Conservation (phyloP, 1,284 basidiomycete genomes). For the Pyrrhoderma noxium region DNA sequence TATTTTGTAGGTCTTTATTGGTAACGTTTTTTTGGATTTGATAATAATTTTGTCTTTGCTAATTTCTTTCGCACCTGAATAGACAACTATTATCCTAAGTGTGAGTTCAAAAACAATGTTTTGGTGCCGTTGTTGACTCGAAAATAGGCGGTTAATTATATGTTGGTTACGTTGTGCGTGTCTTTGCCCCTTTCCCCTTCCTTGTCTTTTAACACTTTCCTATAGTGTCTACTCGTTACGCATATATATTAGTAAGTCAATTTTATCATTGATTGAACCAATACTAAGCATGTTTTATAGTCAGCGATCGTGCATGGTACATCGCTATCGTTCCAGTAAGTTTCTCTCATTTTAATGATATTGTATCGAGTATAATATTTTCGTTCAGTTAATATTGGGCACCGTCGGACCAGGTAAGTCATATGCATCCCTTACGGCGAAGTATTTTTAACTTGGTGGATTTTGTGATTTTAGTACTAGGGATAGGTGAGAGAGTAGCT, state of each 20-base stretch:
- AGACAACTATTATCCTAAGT: not conserved
- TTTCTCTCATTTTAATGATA: not conserved
- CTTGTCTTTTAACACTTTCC: too few relatives aligned
- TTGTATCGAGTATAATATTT: not conserved
- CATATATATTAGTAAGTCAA: not conserved
- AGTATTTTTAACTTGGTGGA: too few relatives aligned
- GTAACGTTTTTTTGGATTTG: not conserved
- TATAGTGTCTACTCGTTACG: slow-evolving; percentile 2
- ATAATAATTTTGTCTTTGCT: not conserved
- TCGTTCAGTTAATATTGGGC: not conserved
- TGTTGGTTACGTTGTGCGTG: not conserved
- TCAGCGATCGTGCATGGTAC: not conserved
- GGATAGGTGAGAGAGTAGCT: too few relatives aligned
- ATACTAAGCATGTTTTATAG: not conserved
- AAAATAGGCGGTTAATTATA: not conserved
- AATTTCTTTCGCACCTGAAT: too few relatives aligned
- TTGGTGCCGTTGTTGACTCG: not conserved
- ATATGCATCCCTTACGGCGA: not conserved
- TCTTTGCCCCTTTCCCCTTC: not conserved
- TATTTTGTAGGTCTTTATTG: too few relatives aligned
- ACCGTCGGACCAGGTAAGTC: not conserved
- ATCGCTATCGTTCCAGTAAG: slow-evolving; percentile 1
- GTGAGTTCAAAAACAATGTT: not conserved
- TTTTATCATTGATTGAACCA: not conserved
- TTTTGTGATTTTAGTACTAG: not conserved